phyloP scores from a whole-genome alignment of 2,329 filamentous ascomycete species.

The Monosporascus sp. region DNA sequence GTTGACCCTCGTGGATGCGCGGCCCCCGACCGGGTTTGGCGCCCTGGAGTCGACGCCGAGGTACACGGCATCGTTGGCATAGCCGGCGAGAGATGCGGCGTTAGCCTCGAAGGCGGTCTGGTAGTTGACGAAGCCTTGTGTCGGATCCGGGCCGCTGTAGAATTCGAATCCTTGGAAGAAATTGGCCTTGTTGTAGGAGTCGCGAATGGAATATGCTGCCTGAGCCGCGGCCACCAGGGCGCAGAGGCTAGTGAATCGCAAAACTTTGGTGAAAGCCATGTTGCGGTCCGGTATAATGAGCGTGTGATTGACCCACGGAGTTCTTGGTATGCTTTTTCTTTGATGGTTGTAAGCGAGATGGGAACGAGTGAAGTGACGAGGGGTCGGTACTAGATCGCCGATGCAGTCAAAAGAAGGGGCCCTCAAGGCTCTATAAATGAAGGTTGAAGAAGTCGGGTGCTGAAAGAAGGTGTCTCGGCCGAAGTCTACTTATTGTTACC shows the following conservation, averaged over 20 bases:
- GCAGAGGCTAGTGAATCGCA: constrained; percentile 18
- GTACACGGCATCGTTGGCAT: constrained; percentile 51
- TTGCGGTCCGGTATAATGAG: background rate
- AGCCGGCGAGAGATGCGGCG: constrained; percentile 52
- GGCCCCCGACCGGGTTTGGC: constrained; percentile 50
- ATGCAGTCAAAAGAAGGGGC: background rate
- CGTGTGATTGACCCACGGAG: no score
- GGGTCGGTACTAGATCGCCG: no score
- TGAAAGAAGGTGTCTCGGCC: background rate
- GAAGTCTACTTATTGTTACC: background rate
- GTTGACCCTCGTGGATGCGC: constrained; percentile 63
- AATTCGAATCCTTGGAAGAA: constrained; percentile 54
- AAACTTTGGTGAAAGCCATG: constrained; percentile 19
- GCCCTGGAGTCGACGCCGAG: constrained; percentile 65
- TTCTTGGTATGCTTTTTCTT: background rate
- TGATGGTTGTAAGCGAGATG: no score
- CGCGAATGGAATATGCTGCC: constrained; percentile 39
- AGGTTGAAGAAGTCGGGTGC: background rate
- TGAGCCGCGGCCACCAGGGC: constrained; percentile 16
- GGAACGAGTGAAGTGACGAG: no score
- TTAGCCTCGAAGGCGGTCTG: constrained; percentile 54
- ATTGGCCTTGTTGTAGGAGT: constrained; percentile 45
- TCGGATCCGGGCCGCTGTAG: constrained; percentile 59
- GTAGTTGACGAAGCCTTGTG: constrained; percentile 69
- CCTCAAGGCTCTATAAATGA: background rate